phyloP scores from a whole-genome alignment of 805 yeast genomes.

The Alloascoidea hylecoeti region DNA sequence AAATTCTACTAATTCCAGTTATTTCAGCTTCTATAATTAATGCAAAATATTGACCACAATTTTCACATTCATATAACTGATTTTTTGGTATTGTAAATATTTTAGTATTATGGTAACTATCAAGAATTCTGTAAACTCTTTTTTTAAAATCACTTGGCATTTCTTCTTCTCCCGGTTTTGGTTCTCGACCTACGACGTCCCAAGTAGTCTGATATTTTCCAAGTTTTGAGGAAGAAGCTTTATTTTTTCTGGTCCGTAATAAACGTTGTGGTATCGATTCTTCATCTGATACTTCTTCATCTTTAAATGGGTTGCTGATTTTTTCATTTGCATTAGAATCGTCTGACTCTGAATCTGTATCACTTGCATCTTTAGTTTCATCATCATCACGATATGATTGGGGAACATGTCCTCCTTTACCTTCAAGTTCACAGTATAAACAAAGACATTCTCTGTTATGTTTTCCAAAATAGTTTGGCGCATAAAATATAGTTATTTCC shows the following conservation, averaged over 20 bases:
- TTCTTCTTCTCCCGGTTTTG: slow-evolving; percentile 1
- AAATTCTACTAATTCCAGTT: slow-evolving; percentile 9
- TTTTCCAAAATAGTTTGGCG: slow-evolving; percentile 27
- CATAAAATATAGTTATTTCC: slow-evolving; percentile 29
- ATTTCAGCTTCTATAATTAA: too few relatives aligned
- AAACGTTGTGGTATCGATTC: not conserved
- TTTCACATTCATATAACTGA: slow-evolving; percentile 5
- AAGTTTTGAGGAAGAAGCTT: not conserved
- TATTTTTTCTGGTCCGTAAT: not conserved
- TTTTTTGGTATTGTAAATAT: slow-evolving; percentile 6
- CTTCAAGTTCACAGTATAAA: slow-evolving; percentile 23
- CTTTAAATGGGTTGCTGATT: not conserved
- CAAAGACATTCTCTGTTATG: slow-evolving; percentile 28
- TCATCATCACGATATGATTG: slow-evolving; percentile 11
- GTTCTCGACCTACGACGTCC: not conserved
- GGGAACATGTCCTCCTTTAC: not conserved
- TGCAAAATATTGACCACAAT: slow-evolving; percentile 3
- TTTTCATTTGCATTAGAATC: not conserved
- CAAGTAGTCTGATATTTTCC: not conserved
- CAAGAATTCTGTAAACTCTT: not conserved
- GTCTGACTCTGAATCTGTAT: not conserved
- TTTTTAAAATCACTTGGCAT: not conserved
- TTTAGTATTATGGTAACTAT: not conserved
- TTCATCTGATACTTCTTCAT: not conserved
- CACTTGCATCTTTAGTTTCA: slow-evolving; percentile 16